Percentiles rank a stretch among this genome's conserved stretches.
phyloP scores from a whole-genome alignment of 2,329 filamentous ascomycete genomes.

The Diaporthe nobilis region DNA sequence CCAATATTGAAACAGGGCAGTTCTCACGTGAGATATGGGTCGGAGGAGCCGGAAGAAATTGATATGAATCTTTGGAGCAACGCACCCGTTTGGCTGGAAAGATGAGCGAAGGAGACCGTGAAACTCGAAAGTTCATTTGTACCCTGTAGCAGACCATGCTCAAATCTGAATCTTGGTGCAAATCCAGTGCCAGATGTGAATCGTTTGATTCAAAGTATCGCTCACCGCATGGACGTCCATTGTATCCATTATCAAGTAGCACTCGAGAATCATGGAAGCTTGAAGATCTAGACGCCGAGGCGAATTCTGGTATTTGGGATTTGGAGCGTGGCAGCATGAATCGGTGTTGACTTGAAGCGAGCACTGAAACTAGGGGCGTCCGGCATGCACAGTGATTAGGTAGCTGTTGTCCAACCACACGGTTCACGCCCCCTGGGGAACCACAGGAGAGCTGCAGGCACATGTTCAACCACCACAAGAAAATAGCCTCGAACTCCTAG shows the following conservation, averaged over 20 bases:
- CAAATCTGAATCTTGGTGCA: not conserved
- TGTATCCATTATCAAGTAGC: not conserved
- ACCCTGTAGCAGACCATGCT: not conserved
- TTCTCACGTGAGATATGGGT: no score
- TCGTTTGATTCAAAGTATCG: not conserved
- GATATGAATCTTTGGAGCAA: not conserved
- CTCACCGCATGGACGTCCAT: not conserved
- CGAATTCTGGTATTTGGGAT: not conserved
- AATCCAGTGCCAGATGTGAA: not conserved
- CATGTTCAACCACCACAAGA: not conserved
- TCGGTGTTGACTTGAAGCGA: not conserved
- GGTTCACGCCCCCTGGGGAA: not conserved
- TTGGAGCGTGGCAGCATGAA: not conserved
- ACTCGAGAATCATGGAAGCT: not conserved
- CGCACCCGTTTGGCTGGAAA: not conserved
- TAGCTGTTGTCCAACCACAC: conserved; percentile 2
- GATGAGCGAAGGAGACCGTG: not conserved
- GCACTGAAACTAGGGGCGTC: conserved; percentile 4
- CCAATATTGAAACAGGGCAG: not conserved
- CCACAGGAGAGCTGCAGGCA: conserved; percentile 6
- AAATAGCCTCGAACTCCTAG: not conserved
- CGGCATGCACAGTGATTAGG: not conserved
- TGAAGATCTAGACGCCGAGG: not conserved
- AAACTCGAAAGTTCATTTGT: no score
- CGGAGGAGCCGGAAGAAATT: no score